Evolutionary conservation across 257 asterid genomes (phyloP), one percentile per base, ranked within the genome.

Genomic region (Parsonsia alboflavescens): DNA sequence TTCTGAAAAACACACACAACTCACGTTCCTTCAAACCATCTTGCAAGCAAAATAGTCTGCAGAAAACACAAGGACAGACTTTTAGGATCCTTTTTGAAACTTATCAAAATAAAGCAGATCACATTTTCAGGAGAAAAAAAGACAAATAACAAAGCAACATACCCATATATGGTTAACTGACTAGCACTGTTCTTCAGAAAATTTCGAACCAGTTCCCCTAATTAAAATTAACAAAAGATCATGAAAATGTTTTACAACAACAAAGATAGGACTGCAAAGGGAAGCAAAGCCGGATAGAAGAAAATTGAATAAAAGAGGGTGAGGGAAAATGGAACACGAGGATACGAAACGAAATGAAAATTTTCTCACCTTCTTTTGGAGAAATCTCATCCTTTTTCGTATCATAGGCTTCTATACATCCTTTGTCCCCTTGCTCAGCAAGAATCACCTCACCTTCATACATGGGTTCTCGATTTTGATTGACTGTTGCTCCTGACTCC

Each of bases 371-470:
- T 89, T 92, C 89, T 80, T 79, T 84, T 26, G 73, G 41, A 72
- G 93, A 85, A 78, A 90, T 82, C 57, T 73, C 81, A 78, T 77
- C 86, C 66, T 77, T 86, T 77, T 76, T 77, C 39, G 78, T 44
- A 71, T 69, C 82, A 80, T 70, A 80, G 26, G 61, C 83, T 26
- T 83, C 85, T 75, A 44, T 68, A 84, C 68, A 58, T 69, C 76
- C 83, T 66, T 50, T 81, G 70, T 79, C 86, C 57, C 83, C 92
- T 87, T 87, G 96, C 80, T 87, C 90, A 16, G 98, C 91, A 76
- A 95, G 96, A 78, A 89, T 83, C 78, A 86, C 89, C 88, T 95
- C 98, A 36, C 99, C 99, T 80, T 95, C 99, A 86, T 95, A 95
- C 74, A 95, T 81, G 39, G 99, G 99, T 84, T 90, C 99, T 72